A percentile compares a stretch with the other conserved stretches of the same genome.
These are phyloP conservation scores for Penicillium verrucosum DNA, from an alignment of 2,329 filamentous ascomycete genomes.

Conservation along the genomic window DNA sequence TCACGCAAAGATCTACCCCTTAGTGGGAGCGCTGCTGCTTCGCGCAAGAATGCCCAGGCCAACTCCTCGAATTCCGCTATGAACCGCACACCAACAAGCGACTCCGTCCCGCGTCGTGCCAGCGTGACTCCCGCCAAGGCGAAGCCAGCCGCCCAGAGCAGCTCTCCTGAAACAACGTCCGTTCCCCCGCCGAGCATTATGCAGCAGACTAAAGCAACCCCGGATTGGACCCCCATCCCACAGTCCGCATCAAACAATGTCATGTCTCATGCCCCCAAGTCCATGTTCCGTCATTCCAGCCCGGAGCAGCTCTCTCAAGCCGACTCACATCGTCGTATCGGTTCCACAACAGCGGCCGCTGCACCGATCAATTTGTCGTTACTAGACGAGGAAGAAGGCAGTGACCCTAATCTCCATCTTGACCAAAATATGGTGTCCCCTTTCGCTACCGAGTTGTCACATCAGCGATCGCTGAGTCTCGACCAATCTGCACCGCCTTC, in stretches of 20 bases:
- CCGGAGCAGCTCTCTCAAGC: slow-evolving; percentile 49
- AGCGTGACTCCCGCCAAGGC: slow-evolving; percentile 29
- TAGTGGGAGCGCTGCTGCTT: slow-evolving; percentile 71
- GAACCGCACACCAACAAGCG: slow-evolving; percentile 32
- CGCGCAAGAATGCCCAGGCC: slow-evolving; percentile 64
- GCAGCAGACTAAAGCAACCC: slow-evolving; percentile 27
- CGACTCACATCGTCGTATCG: slow-evolving; percentile 37
- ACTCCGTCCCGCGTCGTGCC: slow-evolving; percentile 27
- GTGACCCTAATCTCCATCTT: slow-evolving; percentile 30
- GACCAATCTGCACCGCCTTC: slow-evolving; percentile 34
- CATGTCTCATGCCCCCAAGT: slow-evolving; percentile 27
- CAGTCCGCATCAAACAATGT: slow-evolving; percentile 23
- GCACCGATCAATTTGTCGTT: slow-evolving; percentile 55
- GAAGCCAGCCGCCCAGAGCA: slow-evolving; percentile 33
- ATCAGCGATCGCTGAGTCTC: slow-evolving; percentile 25
- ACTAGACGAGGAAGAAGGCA: slow-evolving; percentile 56
- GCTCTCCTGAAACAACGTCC: slow-evolving; percentile 34
- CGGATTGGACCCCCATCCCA: slow-evolving; percentile 39
- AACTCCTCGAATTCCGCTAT: slow-evolving; percentile 29
- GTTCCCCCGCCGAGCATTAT: slow-evolving; percentile 28
- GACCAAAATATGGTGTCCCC: slow-evolving; percentile 22
- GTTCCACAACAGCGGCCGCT: slow-evolving; percentile 13
- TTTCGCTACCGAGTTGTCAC: slow-evolving; percentile 27
- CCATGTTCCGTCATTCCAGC: slow-evolving; percentile 51
- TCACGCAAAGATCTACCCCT: slow-evolving; percentile 89